A percentile compares a stretch with the other conserved stretches of the same genome.
These are phyloP conservation scores for Gonapodya sp. DNA, from an alignment of 192 early-diverging fungal genomes.

Conservation along the genomic window DNA sequence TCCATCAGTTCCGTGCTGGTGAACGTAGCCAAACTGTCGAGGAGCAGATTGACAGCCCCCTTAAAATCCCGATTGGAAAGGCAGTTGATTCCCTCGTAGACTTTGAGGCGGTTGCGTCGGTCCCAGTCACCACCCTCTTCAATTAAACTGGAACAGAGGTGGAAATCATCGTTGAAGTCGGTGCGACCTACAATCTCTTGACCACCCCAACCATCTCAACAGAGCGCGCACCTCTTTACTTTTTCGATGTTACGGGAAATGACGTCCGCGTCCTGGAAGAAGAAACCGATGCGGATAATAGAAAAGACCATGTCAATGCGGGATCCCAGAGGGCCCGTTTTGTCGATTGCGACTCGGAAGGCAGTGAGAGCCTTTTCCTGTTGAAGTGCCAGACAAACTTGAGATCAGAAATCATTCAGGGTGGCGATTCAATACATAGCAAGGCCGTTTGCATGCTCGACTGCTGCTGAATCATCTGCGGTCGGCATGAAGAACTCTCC, in stretches of 20 bases:
- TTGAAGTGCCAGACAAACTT: neutral
- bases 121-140: conserved; percentile 99
- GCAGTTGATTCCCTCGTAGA: conserved; percentile 85
- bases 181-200: neutral
- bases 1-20: conserved; percentile 96
- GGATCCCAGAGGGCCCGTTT: conserved; percentile 80
- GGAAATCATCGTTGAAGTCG: neutral
- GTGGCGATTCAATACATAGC: neutral
- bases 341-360: conserved; percentile 73
- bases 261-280: conserved; percentile 73
- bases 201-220: conserved; percentile 26
- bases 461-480: neutral
- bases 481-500: too few species aligned
- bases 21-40: conserved; percentile 94
- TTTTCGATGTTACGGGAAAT: conserved; percentile 75
- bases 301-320: conserved; percentile 92
- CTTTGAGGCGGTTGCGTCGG: conserved; percentile 94
- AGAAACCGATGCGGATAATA: conserved; percentile 86
- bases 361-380: conserved; percentile 81
- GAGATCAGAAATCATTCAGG: conserved; percentile 1
- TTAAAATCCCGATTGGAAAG: conserved; percentile 96
- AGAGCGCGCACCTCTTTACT: conserved; percentile 52
- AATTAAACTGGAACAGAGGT: conserved; percentile 56
- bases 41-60: conserved; percentile 74
- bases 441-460: neutral